These are phyloP conservation scores for Lepiota venenata DNA, from an alignment of 768 basidiomycete species.

Conservation along the genomic window DNA sequence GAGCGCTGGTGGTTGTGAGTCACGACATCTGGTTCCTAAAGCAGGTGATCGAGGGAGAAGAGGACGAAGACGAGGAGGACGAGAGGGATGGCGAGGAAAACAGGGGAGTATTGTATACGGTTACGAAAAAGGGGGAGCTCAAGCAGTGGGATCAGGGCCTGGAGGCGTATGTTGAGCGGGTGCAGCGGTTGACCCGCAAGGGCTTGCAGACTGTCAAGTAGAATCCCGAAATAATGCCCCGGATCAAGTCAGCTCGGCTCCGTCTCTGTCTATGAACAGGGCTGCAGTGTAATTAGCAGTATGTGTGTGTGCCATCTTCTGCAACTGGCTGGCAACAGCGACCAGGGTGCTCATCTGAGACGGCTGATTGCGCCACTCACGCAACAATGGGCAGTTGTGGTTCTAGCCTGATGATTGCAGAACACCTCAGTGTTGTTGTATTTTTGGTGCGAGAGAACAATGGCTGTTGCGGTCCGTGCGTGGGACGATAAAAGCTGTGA, in stretches of 20 bases:
- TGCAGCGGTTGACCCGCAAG: conserved; percentile 6
- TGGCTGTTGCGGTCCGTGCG: conserved; percentile 34
- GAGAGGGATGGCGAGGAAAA: conserved; percentile 14
- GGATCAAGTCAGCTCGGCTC: background rate
- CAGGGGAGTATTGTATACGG: conserved; percentile 25
- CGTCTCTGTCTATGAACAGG: too few species aligned
- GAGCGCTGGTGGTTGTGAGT: conserved; percentile 60
- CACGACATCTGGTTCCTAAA: conserved; percentile 49
- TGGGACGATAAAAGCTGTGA: conserved; percentile 33
- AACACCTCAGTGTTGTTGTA: too few species aligned
- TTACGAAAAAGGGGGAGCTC: conserved; percentile 28
- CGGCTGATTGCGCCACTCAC: too few species aligned
- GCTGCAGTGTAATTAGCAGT: too few species aligned
- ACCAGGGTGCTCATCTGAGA: too few species aligned
- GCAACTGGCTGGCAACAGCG: too few species aligned
- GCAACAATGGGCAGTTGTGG: too few species aligned
- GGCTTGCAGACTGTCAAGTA: conserved; percentile 1
- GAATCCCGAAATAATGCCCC: background rate
- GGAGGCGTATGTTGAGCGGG: conserved; percentile 27
- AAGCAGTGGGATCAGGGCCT: conserved; percentile 27
- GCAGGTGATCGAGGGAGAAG: conserved; percentile 28
- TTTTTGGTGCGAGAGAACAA: background rate
- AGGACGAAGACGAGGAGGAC: conserved; percentile 20
- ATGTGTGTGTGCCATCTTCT: too few species aligned
- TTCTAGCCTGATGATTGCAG: too few species aligned